Base-by-base conservation (phyloP, 176 grass and related monocot genomes). In the Oryza australiensis region DNA sequence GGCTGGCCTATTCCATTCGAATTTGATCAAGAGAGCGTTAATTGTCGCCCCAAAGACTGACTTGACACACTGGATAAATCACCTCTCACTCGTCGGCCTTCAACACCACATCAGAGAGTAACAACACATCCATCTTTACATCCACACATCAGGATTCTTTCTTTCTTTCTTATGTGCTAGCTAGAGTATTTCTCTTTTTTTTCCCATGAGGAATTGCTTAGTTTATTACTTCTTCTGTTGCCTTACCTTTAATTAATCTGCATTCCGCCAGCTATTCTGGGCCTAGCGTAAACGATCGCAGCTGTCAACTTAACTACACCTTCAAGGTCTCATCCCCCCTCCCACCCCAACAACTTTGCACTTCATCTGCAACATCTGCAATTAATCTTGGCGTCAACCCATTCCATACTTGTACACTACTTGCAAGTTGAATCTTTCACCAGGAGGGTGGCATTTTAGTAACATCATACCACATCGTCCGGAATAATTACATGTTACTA, bases 391-490 rank as follows among this genome's bases (percentile, higher is more conserved):
- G 7, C n/a, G 24, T 60, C 55, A n/a, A 6, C 22, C 18, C 55
- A 24, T 60, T 11, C 55, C 55, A 6, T 60, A 11, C n/a, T 23
- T 10, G 8, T 24, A 60, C 55, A 10, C n/a, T 60, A 60, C 55
- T 24, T 23, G 55, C 55, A 60, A 60, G 22, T 41, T 86, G 67
- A 79, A 72, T 73, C 26, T 55, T 88, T 85, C 63, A 51, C 26
- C 70, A 92, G 86, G 74, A 86, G 69, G 90, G 90, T 53, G 90
- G 90, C 30, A 68, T 92, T 83, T 83, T 92, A 62, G 72, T 92
- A 4, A 89, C 91, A 62, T 90, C 85, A 41, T 93, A 94, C 76
- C 88, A 94, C 74, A 86, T 92, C 23, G 90, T 92, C 4, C 85
- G 91, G 79, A 86, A 83, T 22, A 86, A 88, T 76, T 90, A 89